Evolutionary conservation across 1,139 yeast genomes (phyloP).

Genomic region (Eremothecium sinecaudum): DNA sequence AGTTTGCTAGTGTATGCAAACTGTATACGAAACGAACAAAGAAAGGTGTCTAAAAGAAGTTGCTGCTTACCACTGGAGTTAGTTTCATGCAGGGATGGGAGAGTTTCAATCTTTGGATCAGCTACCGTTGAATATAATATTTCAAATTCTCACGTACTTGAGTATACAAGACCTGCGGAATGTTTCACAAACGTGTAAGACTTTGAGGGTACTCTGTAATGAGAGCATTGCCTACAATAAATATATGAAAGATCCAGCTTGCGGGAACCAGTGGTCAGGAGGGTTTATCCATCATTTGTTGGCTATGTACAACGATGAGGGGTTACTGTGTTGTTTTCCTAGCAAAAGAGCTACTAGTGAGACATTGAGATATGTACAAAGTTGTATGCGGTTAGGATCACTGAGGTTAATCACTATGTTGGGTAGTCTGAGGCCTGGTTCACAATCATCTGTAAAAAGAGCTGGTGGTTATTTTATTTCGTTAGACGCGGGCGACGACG

Average conservation of each 20-base stretch:
- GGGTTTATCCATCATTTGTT: slow-evolving; percentile 18
- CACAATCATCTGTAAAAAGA: too few relatives aligned
- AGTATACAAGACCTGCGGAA: slow-evolving; percentile 19
- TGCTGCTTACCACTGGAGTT: too few relatives aligned
- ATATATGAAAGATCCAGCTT: slow-evolving; percentile 11
- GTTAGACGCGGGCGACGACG: too few relatives aligned
- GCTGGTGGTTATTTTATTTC: too few relatives aligned
- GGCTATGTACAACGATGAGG: slow-evolving; percentile 11
- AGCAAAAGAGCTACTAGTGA: slow-evolving; percentile 14
- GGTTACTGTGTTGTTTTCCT: neutral
- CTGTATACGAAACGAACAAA: too few relatives aligned
- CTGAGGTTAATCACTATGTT: neutral
- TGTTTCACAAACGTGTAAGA: slow-evolving; percentile 19
- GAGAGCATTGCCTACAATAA: slow-evolving; percentile 18
- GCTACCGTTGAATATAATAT: slow-evolving; percentile 22
- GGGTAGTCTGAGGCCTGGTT: too few relatives aligned
- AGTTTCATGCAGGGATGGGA: too few relatives aligned
- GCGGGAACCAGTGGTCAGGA: slow-evolving; percentile 16
- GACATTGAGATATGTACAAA: slow-evolving; percentile 15
- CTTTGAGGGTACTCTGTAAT: slow-evolving; percentile 21
- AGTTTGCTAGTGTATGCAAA: too few relatives aligned
- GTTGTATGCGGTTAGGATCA: slow-evolving; percentile 13
- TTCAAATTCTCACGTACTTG: slow-evolving; percentile 20
- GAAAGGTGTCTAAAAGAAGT: too few relatives aligned
- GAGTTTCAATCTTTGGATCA: slow-evolving; percentile 12